A percentile compares a stretch with the other conserved stretches of the same genome.
Conservation (phyloP, 164 flowering plant genomes). For the Vitis cinerea region DNA sequence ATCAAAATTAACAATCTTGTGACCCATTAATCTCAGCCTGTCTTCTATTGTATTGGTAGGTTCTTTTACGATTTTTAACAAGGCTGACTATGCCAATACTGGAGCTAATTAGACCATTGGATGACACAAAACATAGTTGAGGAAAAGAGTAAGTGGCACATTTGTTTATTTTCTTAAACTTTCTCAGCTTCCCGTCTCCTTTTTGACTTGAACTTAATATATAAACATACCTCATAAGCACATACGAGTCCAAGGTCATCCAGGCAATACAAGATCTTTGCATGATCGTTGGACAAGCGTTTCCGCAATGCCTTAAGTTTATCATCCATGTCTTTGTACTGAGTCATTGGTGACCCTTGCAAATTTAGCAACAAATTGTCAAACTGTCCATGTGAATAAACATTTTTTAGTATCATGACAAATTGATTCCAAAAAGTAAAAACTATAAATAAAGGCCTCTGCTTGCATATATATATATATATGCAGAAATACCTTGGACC, state of each 20-base stretch:
- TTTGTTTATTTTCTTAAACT: neutral
- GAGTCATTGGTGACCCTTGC: constrained; percentile 32
- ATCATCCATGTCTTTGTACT: constrained; percentile 49
- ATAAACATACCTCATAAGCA: constrained; percentile 68
- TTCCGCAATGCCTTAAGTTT: constrained; percentile 38
- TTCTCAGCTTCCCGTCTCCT: neutral
- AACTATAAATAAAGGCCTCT: neutral
- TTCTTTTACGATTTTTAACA: too few species aligned
- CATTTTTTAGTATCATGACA: neutral
- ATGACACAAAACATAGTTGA: too few species aligned
- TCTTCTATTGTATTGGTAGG: too few species aligned
- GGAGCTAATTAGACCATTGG: too few species aligned
- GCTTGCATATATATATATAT: neutral
- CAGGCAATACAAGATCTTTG: constrained; percentile 69
- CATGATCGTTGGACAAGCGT: constrained; percentile 47
- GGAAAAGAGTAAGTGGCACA: neutral
- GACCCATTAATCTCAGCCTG: too few species aligned
- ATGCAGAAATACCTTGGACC: constrained; percentile 54
- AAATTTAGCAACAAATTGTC: constrained; percentile 42
- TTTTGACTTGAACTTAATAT: neutral
- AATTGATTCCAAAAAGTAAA: neutral
- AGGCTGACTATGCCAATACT: too few species aligned
- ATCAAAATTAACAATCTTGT: too few species aligned
- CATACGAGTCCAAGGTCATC: constrained; percentile 78
- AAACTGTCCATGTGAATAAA: constrained; percentile 39